phyloP scores from a whole-genome alignment of 192 early-diverging fungal genomes.

The Coemansia sp. region DNA sequence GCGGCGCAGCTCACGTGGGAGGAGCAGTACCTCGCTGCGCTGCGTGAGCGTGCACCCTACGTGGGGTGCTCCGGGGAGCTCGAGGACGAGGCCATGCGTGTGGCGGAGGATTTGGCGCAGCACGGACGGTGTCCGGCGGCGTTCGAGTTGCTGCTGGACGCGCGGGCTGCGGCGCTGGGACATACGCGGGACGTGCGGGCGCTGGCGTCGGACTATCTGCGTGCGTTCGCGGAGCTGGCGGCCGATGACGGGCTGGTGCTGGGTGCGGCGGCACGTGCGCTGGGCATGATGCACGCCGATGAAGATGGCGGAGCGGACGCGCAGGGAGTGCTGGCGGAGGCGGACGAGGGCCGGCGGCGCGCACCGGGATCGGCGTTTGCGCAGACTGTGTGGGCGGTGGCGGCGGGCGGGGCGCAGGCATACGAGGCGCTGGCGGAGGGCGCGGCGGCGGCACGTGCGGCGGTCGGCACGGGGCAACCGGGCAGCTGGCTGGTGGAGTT shows the following conservation, averaged over 20 bases:
- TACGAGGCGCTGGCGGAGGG: constrained; percentile 18
- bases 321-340: constrained; percentile 9
- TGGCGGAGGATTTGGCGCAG: constrained; percentile 24
- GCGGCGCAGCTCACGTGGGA: constrained; percentile 18
- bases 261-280: background rate
- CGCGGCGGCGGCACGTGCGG: constrained; percentile 16
- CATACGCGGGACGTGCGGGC: background rate
- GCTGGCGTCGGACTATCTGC: constrained; percentile 12
- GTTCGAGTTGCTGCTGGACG: constrained; percentile 37
- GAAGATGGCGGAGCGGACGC: background rate
- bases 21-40: constrained; percentile 23
- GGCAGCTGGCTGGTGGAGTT: constrained; percentile 43
- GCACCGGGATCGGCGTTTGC: constrained; percentile 42
- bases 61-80: constrained; percentile 6
- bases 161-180: constrained; percentile 3
- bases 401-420: constrained; percentile 4
- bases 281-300: background rate
- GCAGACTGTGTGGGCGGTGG: constrained; percentile 14
- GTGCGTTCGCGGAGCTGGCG: constrained; percentile 14
- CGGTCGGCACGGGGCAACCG: background rate
- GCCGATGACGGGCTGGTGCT: constrained; percentile 12
- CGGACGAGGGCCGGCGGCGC: constrained; percentile 11
- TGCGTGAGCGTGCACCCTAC: constrained; percentile 18
- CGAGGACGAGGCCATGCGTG: constrained; percentile 6
- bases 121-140: constrained; percentile 19